Evolutionary conservation across 2,329 filamentous ascomycete genomes (phyloP).

Genomic region (Sporothrix schenckii): DNA sequence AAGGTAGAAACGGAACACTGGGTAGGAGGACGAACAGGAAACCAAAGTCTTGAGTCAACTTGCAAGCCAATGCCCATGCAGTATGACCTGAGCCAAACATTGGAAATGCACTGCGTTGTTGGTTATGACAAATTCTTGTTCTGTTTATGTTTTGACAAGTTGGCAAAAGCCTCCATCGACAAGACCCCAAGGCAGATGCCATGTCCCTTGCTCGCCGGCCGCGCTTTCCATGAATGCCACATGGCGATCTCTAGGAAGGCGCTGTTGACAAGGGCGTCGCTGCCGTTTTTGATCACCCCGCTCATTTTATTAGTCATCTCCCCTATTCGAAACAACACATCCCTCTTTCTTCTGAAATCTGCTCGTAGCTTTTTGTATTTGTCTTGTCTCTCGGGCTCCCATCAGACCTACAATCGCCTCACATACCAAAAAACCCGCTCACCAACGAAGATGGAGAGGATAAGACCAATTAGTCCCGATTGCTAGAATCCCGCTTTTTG

Average conservation of each 20-base stretch:
- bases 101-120: neutral
- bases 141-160: constrained; percentile 2
- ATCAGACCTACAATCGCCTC: constrained; percentile 5
- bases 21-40: too few species aligned
- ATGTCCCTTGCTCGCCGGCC: neutral
- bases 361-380: constrained; percentile 10
- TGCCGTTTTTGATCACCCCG: neutral
- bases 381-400: constrained; percentile 12
- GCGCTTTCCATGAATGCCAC: neutral
- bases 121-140: neutral
- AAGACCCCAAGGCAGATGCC: neutral
- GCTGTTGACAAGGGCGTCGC: neutral
- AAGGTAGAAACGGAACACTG: neutral
- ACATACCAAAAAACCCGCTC: neutral
- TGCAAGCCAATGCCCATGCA: too few species aligned
- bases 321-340: neutral
- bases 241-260: constrained; percentile 12
- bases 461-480: neutral
- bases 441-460: neutral
- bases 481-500: neutral
- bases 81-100: too few species aligned
- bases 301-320: constrained; percentile 1
- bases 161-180: neutral
- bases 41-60: too few species aligned
- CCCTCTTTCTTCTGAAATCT: neutral